Evolutionary conservation across 805 yeast species (phyloP).

Genomic region (Teunomyces kruisii): DNA sequence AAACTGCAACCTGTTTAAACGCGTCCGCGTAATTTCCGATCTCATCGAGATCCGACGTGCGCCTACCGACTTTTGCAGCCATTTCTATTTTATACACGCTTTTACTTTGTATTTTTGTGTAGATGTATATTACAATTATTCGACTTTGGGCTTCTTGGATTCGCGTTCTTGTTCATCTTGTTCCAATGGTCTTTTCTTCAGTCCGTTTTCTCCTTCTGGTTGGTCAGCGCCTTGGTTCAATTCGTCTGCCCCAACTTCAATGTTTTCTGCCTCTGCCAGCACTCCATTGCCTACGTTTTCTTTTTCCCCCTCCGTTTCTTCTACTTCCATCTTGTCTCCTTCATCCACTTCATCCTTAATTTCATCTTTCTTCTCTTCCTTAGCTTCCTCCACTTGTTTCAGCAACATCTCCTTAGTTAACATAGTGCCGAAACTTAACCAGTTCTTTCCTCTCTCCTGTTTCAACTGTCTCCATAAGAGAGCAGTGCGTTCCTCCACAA

Average conservation of each 20-base stretch:
- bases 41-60: neutral
- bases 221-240: neutral
- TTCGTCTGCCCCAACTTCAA: too few relatives aligned
- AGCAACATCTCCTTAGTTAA: constrained; percentile 8
- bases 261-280: too few relatives aligned
- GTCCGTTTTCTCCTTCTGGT: constrained; percentile 5
- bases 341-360: constrained; percentile 3
- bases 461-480: constrained; percentile 34
- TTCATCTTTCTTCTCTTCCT: constrained; percentile 5
- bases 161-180: neutral
- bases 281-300: too few relatives aligned
- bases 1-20: neutral
- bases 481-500: constrained; percentile 27
- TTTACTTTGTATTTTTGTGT: neutral
- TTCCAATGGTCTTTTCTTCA: constrained; percentile 1
- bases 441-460: constrained; percentile 17
- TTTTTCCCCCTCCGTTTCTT: constrained; percentile 5
- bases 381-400: constrained; percentile 5
- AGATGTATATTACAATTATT: neutral
- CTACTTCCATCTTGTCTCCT: constrained; percentile 5
- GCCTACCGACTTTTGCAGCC: neutral
- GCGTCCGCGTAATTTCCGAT: constrained; percentile 3
- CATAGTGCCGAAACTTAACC: constrained; percentile 26
- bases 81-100: neutral
- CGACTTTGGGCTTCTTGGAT: neutral